Evolutionary conservation across 2,329 filamentous ascomycete genomes (phyloP).

Genomic region (Hymenoscyphus occultus): DNA sequence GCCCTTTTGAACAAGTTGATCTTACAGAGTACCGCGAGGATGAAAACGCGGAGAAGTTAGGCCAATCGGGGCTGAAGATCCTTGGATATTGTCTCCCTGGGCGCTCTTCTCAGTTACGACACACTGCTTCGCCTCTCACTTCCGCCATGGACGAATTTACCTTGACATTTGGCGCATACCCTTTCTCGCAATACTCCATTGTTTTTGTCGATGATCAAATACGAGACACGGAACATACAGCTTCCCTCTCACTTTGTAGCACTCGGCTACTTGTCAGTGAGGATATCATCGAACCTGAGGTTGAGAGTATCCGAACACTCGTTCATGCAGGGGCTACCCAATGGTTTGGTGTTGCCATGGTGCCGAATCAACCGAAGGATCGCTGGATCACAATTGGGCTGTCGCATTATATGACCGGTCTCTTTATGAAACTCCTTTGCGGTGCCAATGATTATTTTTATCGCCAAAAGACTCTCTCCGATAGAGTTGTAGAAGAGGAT

Average conservation of each 20-base stretch:
- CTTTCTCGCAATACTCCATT: slow-evolving; percentile 87
- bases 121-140: slow-evolving; percentile 82
- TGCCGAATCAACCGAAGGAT: slow-evolving; percentile 76
- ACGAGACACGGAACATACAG: slow-evolving; percentile 70
- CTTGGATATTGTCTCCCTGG: slow-evolving; percentile 89
- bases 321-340: slow-evolving; percentile 85
- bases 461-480: slow-evolving; percentile 79
- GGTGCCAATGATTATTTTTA: slow-evolving; percentile 95
- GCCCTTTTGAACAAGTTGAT: slow-evolving; percentile 92
- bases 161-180: slow-evolving; percentile 83
- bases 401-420: slow-evolving; percentile 91
- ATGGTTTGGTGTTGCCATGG: slow-evolving; percentile 91
- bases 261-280: slow-evolving; percentile 80
- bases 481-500: slow-evolving; percentile 78
- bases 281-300: slow-evolving; percentile 79
- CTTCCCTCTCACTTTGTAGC: slow-evolving; percentile 84
- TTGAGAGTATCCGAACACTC: slow-evolving; percentile 75
- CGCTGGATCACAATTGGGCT: slow-evolving; percentile 88
- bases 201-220: slow-evolving; percentile 91
- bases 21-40: slow-evolving; percentile 84
- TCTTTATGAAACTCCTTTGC: slow-evolving; percentile 85
- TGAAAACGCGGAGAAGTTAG: slow-evolving; percentile 87
- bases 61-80: slow-evolving; percentile 74
- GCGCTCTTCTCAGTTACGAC: slow-evolving; percentile 75
- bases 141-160: slow-evolving; percentile 89